Evolutionary conservation across 345 rosid species (phyloP), one percentile per base, ranked within the genome.

Genomic region (Dipteronia sinensis): DNA sequence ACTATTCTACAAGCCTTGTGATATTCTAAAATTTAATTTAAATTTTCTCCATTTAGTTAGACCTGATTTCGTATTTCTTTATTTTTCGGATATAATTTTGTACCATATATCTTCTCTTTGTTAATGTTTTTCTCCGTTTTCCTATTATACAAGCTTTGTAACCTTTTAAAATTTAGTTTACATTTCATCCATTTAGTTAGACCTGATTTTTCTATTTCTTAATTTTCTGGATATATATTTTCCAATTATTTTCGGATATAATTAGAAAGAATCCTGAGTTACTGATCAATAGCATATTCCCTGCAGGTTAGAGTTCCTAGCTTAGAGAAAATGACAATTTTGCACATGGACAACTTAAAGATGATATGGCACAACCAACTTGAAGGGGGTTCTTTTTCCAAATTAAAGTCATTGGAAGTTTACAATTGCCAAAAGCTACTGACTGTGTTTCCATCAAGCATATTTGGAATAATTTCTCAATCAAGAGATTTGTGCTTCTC

Each of bases 241-340:
- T 53, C 11, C 19, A 49, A 53, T 53, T 53, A 16, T 53, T 53
- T 53, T 53, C 58, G 0, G 6, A 16, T 53, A 53, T 53, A 16
- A 7, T 58, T n/a, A 58, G 9, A 58, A 10, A 34, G 25, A 16
- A 16, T 16, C 10, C 2, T n/a, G 0, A 72, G 25, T 20, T 11
- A 12, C 20, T 67, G n/a, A n/a, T n/a, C 4, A 20, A 58, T 58
- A 58, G 4, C 40, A 16, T 17, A 23, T 6, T 1, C 62, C 56
- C 2, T 53, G 59, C 77, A 78, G 63, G 77, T 82, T 47, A 29
- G 13, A 38, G 67, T 76, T 34, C 80, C 84, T 8, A 64, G 27
- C 63, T 66, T 78, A 67, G 64, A 70, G 71, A 12, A 56, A 7
- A 0, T 78, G 55, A 11, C 0, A 4, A 59, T 82, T 4, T 0